Base-by-base conservation (phyloP, 108 stramenopile species). In the Aurantiochytrium sp. region DNA sequence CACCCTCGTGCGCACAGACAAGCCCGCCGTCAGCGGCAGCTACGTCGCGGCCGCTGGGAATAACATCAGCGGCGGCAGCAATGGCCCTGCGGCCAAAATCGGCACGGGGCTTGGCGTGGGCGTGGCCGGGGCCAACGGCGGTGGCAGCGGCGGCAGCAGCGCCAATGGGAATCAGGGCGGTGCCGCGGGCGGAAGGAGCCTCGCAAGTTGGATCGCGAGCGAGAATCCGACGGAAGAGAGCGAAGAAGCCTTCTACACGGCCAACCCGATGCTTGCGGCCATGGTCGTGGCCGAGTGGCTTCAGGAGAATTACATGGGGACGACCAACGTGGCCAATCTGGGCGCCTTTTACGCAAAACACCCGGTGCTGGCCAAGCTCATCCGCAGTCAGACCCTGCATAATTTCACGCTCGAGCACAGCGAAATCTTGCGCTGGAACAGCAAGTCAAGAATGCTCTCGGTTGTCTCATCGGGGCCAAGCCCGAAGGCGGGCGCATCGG, bases 371-470 rank as follows among this genome's bases (percentile, higher is more conserved):
- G 59, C 59, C 27, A 65, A 65, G 34, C 27, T 65, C 19, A 65
- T 65, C 34, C 59, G 59, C 22, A 34, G 59, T 34, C 59, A 65
- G 19, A 65, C 59, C 34, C 19, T 65, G 59, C 59, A 65, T 65
- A 65, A 65, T 65, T 65, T 65, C 34, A 65, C 59, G 27, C 59
- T 65, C 32, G 59, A 65, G 59, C 59, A 65, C 59, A 65, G 59
- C 59, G 59, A 65, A 6, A 27, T 65, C 10, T 65, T 65, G 59
- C 59, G 59, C 59, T 65, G 59, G 59, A 65, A 65, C 34, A 65
- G 59, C 59, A 65, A 65, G 34, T 34, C 59, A 19, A 65, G 59
- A 27, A 65, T 65, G 15, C 59, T 65, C 59, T 34, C 59, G 27
- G 59, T 19, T 27, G 59, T 65, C 27, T 65, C 59, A 17, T 8